Evolutionary conservation across 2,329 filamentous ascomycete genomes (phyloP).

Genomic region (Microdochium nivale): DNA sequence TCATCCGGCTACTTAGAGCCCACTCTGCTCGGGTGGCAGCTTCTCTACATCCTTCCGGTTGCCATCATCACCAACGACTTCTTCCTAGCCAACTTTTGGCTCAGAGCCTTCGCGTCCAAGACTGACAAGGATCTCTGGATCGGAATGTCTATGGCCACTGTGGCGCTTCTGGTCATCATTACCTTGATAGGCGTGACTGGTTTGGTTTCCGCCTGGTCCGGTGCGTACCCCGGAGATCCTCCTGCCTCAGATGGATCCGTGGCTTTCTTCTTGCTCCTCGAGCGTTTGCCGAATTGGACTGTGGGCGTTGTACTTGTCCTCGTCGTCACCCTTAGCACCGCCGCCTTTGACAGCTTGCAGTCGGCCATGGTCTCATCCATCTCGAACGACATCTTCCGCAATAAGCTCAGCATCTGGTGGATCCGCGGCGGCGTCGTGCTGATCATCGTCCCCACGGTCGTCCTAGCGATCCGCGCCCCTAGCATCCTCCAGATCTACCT

Average conservation of each 20-base stretch:
- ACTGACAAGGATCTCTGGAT: constrained; percentile 72
- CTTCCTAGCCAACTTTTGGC: constrained; percentile 78
- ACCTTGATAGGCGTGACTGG: constrained; percentile 66
- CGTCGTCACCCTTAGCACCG: constrained; percentile 67
- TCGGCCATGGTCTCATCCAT: constrained; percentile 79
- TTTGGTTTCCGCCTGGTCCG: constrained; percentile 70
- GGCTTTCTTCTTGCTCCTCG: constrained; percentile 68
- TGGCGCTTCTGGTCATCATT: constrained; percentile 59
- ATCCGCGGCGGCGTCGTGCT: constrained; percentile 62
- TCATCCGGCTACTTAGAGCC: constrained; percentile 60
- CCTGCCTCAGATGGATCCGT: constrained; percentile 52
- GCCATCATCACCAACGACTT: constrained; percentile 80
- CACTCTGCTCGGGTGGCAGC: constrained; percentile 71
- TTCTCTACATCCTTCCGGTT: constrained; percentile 75
- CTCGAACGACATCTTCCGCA: constrained; percentile 79
- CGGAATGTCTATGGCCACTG: constrained; percentile 60
- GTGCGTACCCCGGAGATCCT: constrained; percentile 57
- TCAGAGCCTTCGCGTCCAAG: constrained; percentile 72
- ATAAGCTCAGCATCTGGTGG: constrained; percentile 67
- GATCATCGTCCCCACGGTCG: constrained; percentile 65
- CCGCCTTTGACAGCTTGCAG: constrained; percentile 74
- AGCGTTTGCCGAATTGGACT: constrained; percentile 69
- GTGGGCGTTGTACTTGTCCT: constrained; percentile 75
- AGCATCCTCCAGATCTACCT: constrained; percentile 75
- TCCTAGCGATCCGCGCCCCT: constrained; percentile 65